Base-by-base conservation (phyloP, 2,329 filamentous ascomycete genomes). In the Talaromyces funiculosus region DNA sequence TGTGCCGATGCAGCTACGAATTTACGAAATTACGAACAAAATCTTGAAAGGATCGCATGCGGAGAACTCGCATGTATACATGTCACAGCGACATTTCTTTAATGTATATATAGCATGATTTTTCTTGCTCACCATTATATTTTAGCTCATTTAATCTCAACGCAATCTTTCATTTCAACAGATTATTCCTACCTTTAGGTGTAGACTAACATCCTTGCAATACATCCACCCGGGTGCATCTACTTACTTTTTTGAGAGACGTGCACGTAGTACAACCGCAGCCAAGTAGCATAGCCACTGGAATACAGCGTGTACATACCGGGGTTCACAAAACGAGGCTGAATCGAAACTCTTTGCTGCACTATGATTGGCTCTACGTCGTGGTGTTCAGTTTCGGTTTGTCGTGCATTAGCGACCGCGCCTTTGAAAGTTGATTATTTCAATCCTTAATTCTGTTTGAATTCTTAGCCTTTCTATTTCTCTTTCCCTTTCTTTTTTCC, bases 21-120 rank as follows among this genome's bases (percentile, higher is more conserved):
- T 35, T 57, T 57, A 57, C 6, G 54, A 57, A n/a, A 37, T 57
- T 57, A 57, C 6, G 54, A 57, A 7, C 3, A 51, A 14, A 51
- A 51, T 35, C n/a, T 33, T 16, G 29, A 51, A 14, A 51, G n/a
- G n/a, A 51, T 51, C 31, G 37, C 53, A 42, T 31, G n/a, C n/a
- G 2, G 37, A 9, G 14, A 31, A 42, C 26, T 31, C 35, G 40
- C 38, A 57, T 57, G 42, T 49, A 40, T 33, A 29, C 54, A 35
- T 57, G 54, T 57, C 54, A 37, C 42, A 6, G n/a, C 40, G 40
- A 57, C 54, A 47, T 16, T 24, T 22, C 12, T 45, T n/a, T 45
- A 18, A 42, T 53, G 51, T 54, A 54, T 29, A 54, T 40, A 26
- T 33, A 54, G 51, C 51, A 54, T 40, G 22, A 1, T 26, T 16